Base-by-base conservation (phyloP, 2,329 filamentous ascomycete genomes). In the Fusarium redolens region DNA sequence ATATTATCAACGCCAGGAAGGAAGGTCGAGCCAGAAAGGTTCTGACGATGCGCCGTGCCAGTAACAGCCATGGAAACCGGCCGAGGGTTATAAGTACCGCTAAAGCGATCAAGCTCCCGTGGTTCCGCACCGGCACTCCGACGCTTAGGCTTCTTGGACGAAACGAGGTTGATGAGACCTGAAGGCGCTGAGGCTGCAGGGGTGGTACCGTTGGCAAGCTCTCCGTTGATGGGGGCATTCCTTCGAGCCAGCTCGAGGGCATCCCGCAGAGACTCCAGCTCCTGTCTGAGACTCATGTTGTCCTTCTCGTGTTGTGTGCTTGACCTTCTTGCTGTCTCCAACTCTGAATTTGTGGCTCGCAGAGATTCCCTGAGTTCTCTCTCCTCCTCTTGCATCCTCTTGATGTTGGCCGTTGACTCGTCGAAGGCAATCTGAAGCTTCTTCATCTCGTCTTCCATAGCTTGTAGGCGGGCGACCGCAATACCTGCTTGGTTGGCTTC, bases 401-500 rank as follows among this genome's bases (percentile, higher is more conserved):
- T 97, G 83, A 97, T 94, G 81, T 95, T 98, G 71, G 91, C 89
- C 8, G 92, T 92, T 69, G 95, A 97, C 80, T 99, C 96, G 64
- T 97, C 93, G 83, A 97, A 97, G 79, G 90, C 96, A 68, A 89
- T 86, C 82, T 98, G 95, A 55, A 98, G 87, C 83, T 94, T 95
- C 85, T 92, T 92, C 93, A 98, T 97, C 79, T 99, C 96, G 76
- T 95, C 93, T 81, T 99, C 96, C 91, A 98, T 93, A 54, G 92
- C 94, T 77, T 93, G 91, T 61, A 99, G 87, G 75, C 94, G 93
- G 72, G 96, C 96, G 59, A 96, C 95, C 5, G 93, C 94, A 78
- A 98, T 98, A 84, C 96, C 96, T 61, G 96, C 96, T 84, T 98
- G 96, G 83, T 99, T 99, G 68, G 96, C 96, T 83, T 99, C 96